phyloP scores from a whole-genome alignment of 257 asterid genomes.

The Nicotiana otophora region DNA sequence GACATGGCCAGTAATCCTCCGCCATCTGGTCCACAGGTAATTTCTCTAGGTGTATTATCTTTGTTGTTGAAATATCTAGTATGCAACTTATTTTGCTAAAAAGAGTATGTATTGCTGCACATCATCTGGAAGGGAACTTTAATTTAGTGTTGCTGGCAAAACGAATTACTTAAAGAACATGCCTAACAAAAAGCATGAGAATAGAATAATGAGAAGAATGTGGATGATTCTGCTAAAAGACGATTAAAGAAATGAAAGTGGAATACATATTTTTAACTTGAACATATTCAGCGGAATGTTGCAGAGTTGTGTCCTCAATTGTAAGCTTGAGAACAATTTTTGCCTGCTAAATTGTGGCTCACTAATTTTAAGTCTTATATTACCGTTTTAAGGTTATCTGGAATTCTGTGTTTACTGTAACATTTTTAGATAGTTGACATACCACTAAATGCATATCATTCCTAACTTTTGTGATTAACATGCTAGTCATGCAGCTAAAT shows the following conservation, averaged over 20 bases:
- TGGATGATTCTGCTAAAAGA: not conserved
- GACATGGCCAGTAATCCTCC: conserved; percentile 75
- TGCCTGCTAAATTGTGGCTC: not conserved
- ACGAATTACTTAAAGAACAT: not conserved
- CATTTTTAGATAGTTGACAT: not conserved
- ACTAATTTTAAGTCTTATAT: not conserved
- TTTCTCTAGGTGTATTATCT: not conserved
- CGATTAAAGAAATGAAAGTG: not conserved
- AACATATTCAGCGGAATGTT: no score
- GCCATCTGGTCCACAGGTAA: conserved; percentile 77
- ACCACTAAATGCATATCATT: not conserved
- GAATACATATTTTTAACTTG: no score
- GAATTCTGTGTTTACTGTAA: not conserved
- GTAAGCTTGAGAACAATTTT: not conserved
- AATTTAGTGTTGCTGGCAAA: not conserved
- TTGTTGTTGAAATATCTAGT: not conserved
- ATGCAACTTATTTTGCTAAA: not conserved
- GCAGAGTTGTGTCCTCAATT: not conserved
- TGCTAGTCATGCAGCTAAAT: not conserved
- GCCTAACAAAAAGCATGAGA: not conserved
- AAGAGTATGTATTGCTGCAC: not conserved
- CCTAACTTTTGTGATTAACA: not conserved
- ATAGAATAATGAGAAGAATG: not conserved
- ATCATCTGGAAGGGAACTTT: not conserved
- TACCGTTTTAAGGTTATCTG: not conserved